Percentiles rank a stretch among this genome's conserved stretches.
Evolutionary conservation across 2,329 filamentous ascomycete species (phyloP).

Genomic region (Sclerotinia sclerotiorum): DNA sequence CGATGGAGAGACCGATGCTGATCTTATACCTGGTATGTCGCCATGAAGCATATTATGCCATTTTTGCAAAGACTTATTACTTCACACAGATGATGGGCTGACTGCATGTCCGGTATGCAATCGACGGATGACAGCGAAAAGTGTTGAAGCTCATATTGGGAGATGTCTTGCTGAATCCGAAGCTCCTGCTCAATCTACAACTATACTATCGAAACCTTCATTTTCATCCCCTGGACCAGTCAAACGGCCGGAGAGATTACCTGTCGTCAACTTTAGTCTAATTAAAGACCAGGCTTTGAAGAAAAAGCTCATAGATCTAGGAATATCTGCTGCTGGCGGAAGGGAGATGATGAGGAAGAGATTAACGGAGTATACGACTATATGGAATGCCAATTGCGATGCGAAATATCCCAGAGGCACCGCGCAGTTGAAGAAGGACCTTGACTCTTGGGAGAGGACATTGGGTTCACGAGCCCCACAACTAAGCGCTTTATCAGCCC

Average conservation of each 20-base stretch:
- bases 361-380: slow-evolving; percentile 89
- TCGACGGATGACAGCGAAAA: slow-evolving; percentile 69
- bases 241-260: slow-evolving; percentile 48
- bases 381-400: slow-evolving; percentile 98
- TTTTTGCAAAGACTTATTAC: slow-evolving; percentile 19
- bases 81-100: slow-evolving; percentile 52
- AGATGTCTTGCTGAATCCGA: slow-evolving; percentile 44
- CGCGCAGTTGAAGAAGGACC: slow-evolving; percentile 69
- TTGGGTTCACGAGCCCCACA: slow-evolving; percentile 59
- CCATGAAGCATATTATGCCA: neutral
- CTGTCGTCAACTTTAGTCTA: slow-evolving; percentile 81
- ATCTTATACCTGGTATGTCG: slow-evolving; percentile 37
- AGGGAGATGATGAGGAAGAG: slow-evolving; percentile 72
- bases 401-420: slow-evolving; percentile 70
- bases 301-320: slow-evolving; percentile 79
- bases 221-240: neutral
- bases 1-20: slow-evolving; percentile 34
- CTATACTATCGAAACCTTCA: slow-evolving; percentile 28
- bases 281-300: slow-evolving; percentile 76
- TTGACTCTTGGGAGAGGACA: slow-evolving; percentile 84
- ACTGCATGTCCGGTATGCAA: slow-evolving; percentile 81
- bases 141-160: slow-evolving; percentile 42
- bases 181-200: slow-evolving; percentile 20
- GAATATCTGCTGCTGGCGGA: slow-evolving; percentile 69
- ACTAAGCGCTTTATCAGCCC: slow-evolving; percentile 45